These are phyloP conservation scores for Colletotrichum acutatum DNA, from an alignment of 2,329 filamentous ascomycete genomes.

Conservation along the genomic window DNA sequence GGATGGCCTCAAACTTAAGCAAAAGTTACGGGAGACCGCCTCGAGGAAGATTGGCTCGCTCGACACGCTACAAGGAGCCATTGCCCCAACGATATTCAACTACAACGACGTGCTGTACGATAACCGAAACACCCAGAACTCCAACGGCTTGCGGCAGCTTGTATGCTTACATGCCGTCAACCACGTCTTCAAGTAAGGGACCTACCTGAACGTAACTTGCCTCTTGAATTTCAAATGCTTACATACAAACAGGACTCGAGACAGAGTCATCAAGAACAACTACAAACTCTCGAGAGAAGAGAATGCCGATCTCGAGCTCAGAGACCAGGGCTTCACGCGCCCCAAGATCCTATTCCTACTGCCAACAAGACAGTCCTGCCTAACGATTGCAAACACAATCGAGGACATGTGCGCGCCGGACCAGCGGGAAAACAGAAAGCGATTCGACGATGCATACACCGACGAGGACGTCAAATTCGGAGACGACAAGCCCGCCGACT, in stretches of 20 bases:
- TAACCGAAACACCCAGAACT: constrained; percentile 75
- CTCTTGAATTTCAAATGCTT: constrained; percentile 24
- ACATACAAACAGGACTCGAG: constrained; percentile 72
- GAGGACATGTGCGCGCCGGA: constrained; percentile 82
- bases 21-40: constrained; percentile 70
- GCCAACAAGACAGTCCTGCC: constrained; percentile 88
- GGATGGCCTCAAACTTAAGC: constrained; percentile 72
- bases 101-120: constrained; percentile 86
- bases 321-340: constrained; percentile 95
- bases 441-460: constrained; percentile 87
- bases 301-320: constrained; percentile 75
- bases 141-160: constrained; percentile 75
- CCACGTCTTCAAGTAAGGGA: constrained; percentile 83
- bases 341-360: constrained; percentile 93
- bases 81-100: constrained; percentile 80
- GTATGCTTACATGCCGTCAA: constrained; percentile 88
- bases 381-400: constrained; percentile 81
- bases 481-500: constrained; percentile 84
- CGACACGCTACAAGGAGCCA: constrained; percentile 68
- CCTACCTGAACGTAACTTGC: too few relatives aligned
- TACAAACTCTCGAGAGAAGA: constrained; percentile 77
- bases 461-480: constrained; percentile 76
- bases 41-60: constrained; percentile 67
- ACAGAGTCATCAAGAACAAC: constrained; percentile 93
- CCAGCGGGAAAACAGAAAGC: constrained; percentile 93